phyloP scores from a whole-genome alignment of 2,329 filamentous ascomycete species.

The Sclerotinia sclerotiorum region DNA sequence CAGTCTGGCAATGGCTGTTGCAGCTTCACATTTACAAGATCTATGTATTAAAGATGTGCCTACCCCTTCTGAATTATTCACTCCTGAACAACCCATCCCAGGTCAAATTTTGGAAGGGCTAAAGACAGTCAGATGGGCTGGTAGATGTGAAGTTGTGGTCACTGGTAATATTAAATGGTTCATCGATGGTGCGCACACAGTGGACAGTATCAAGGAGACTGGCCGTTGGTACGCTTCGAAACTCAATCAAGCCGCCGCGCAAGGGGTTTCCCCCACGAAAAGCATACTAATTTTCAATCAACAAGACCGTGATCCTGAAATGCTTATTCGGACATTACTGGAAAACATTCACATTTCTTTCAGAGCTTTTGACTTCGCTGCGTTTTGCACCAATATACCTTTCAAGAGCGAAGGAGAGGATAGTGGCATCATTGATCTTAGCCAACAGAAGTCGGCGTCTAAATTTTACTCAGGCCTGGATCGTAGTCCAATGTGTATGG shows the following conservation, averaged over 20 bases:
- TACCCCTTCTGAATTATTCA: background rate
- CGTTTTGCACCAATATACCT: constrained; percentile 78
- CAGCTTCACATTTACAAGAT: constrained; percentile 51
- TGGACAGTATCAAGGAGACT: constrained; percentile 81
- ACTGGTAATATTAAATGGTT: constrained; percentile 71
- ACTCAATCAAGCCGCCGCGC: constrained; percentile 20
- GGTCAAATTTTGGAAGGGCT: constrained; percentile 68
- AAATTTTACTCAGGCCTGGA: constrained; percentile 58
- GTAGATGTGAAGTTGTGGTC: constrained; percentile 66
- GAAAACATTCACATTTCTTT: constrained; percentile 27
- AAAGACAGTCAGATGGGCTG: constrained; percentile 72
- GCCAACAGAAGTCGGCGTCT: constrained; percentile 68
- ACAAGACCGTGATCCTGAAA: constrained; percentile 74
- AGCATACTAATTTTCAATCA: constrained; percentile 82
- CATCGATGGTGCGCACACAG: constrained; percentile 91
- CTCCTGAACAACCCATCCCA: constrained; percentile 47
- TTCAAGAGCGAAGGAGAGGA: constrained; percentile 45
- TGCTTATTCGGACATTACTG: constrained; percentile 45
- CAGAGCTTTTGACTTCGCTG: constrained; percentile 65
- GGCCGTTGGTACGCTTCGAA: constrained; percentile 73
- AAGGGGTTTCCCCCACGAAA: constrained; percentile 28
- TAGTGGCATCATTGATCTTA: constrained; percentile 48
- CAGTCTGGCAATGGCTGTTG: constrained; percentile 56
- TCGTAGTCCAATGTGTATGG: constrained; percentile 46
- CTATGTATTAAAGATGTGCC: constrained; percentile 36